These are phyloP conservation scores for Piper longum DNA, from an alignment of 164 flowering plant species.

Conservation along the genomic window DNA sequence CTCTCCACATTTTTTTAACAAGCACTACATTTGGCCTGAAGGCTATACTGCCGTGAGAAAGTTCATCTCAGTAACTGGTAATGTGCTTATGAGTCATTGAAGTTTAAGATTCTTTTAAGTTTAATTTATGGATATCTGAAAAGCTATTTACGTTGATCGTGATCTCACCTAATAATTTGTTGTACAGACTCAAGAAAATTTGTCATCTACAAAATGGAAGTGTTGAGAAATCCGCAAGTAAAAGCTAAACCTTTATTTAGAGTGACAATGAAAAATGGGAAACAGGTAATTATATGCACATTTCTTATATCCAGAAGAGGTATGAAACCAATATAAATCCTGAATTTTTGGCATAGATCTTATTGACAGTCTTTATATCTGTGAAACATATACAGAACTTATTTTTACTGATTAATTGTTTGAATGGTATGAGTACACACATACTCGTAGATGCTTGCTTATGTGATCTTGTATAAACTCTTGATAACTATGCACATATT, in stretches of 20 bases:
- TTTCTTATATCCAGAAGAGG: too few relatives aligned
- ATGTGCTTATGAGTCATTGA: not conserved
- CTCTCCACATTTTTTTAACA: constrained; percentile 45
- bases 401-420: too few relatives aligned
- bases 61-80: constrained; percentile 44
- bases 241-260: constrained; percentile 54
- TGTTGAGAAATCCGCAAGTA: constrained; percentile 46
- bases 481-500: too few relatives aligned
- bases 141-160: not conserved
- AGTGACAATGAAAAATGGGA: constrained; percentile 51
- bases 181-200: constrained; percentile 32
- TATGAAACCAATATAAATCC: too few relatives aligned
- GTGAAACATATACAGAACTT: too few relatives aligned
- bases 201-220: constrained; percentile 61
- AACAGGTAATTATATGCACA: constrained; percentile 33
- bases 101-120: not conserved
- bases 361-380: too few relatives aligned
- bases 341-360: too few relatives aligned
- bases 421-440: too few relatives aligned
- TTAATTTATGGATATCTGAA: not conserved
- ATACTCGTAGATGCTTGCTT: too few relatives aligned
- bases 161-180: constrained; percentile 2
- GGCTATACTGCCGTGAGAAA: constrained; percentile 67
- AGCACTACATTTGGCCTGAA: constrained; percentile 48
- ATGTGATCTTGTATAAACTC: too few relatives aligned